Evolutionary conservation across 2,329 filamentous ascomycete genomes (phyloP), one percentile per base, ranked within the genome.

Genomic region (Metarhizium humberi): DNA sequence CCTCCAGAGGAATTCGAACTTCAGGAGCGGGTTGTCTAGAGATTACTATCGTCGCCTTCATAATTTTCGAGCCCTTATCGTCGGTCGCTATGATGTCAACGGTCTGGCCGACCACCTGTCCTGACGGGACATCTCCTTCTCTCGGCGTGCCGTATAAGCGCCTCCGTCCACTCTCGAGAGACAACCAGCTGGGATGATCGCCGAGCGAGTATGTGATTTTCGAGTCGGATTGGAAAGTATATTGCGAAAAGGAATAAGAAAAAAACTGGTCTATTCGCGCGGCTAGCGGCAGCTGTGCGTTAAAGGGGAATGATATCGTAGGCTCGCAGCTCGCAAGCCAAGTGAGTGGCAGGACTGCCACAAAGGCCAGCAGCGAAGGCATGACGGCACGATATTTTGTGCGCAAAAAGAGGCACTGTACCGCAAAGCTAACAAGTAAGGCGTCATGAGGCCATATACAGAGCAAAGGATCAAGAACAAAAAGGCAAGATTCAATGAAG

Each of bases 281-380:
- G 53, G 92, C 86, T 3, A 87, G 86, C 36, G 90, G 90, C 1
- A 95, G 79, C 69, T 96, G 91, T 2, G 88, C 85, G 70, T 94
- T 95, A 69, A 95, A 78, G 1, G 90, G 90, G 62, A 92, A 92
- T 50, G 75, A 72, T 50, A 77, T 65, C 29, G 68, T 63, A 11
- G 80, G 80, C 18, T 69, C 64, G 53, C 72, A 68, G 42, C 56
- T 60, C n/a, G 66, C 67, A 38, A 71, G 60, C 32, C 59, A 60
- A 45, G 66, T 43, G 55, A 73, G 57, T 40, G 63, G 57, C 50
- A 72, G 58, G 57, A 62, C 53, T 57, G 61, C 56, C 62, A 64
- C 52, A 58, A 59, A 55, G 55, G 61, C 62, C 54, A 62, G 55
- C 54, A 65, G 62, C 55, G 62, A 62, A 55, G 64, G 62, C 71